Base-by-base conservation (phyloP, 208 protist genomes). In the Trypanosoma grayi region DNA sequence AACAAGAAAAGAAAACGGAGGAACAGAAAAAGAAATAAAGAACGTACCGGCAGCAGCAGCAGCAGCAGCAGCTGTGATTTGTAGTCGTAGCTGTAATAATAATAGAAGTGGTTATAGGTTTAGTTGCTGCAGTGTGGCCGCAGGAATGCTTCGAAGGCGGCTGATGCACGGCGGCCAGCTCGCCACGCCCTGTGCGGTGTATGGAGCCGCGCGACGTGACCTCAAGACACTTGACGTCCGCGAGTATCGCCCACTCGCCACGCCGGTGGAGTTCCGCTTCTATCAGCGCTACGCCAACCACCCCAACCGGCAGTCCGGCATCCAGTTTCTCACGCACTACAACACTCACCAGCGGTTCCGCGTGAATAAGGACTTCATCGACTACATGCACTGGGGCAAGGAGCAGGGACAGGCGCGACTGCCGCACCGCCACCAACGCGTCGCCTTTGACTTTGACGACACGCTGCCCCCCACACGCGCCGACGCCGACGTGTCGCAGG, bases 211-310 rank as follows among this genome's bases (percentile, higher is more conserved):
- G 41, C 65, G 62, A 16, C 89, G 85, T 64, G 55, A 55, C 22
- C 55, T 95, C 50, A 95, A 93, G 60, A 93, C 89, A 13, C 77
- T 95, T 24, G 85, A 91, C 51, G 85, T 93, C 31, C 85, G 89
- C 46, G 85, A 93, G 59, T 93, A 93, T 54, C 76, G 80, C 14
- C 89, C 85, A 4, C 66, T 95, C 20, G 83, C 72, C 28, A 86
- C 73, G n/a, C 89, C 89, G 20, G 92, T 95, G 57, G 89, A 95
- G 69, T 93, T 95, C 46, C 85, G 89, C 53, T 95, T 95, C 60
- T 95, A 95, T 63, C 89, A 95, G 72, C 89, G 89, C 34, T 95
- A 95, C 68, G 71, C 89, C 22, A 95, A 92, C 60, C 83, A 95
- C 70, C 89, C 89, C 8, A 93, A 95, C 62, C 73, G 84, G 2